Evolutionary conservation across 106 monocot species (phyloP).

Genomic region (Allium sativum): DNA sequence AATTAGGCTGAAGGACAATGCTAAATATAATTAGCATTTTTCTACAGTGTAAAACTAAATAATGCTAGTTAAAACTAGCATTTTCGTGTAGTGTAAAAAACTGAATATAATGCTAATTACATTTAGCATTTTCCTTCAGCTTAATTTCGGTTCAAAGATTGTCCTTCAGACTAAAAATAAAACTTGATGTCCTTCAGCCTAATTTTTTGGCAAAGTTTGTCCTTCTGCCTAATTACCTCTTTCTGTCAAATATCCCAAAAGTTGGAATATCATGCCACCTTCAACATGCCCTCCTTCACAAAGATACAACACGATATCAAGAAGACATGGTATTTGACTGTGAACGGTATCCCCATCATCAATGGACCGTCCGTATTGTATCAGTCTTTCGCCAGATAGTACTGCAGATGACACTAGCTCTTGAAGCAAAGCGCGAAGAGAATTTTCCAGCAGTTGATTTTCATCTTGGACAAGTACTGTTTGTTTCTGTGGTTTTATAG

Average conservation of each 20-base stretch:
- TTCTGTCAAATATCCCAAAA: constrained; percentile 94
- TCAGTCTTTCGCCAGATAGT: constrained; percentile 61
- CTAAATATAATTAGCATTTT: too few relatives aligned
- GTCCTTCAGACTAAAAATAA: too few relatives aligned
- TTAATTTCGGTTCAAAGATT: too few relatives aligned
- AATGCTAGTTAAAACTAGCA: too few relatives aligned
- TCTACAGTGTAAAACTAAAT: too few relatives aligned
- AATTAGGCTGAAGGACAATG: too few relatives aligned
- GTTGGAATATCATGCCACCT: constrained; percentile 99
- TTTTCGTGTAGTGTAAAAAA: too few relatives aligned
- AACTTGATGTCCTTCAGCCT: too few relatives aligned
- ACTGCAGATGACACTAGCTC: constrained; percentile 92
- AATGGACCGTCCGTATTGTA: constrained; percentile 61
- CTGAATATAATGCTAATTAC: too few relatives aligned
- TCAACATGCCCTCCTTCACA: constrained; percentile 96
- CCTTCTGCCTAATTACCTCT: too few relatives aligned
- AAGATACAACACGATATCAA: constrained; percentile 88
- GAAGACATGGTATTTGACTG: constrained; percentile 75
- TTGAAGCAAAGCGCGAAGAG: constrained; percentile 82
- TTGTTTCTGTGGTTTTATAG: constrained; percentile 93
- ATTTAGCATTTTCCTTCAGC: too few relatives aligned
- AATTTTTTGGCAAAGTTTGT: too few relatives aligned
- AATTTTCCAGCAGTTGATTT: constrained; percentile 91
- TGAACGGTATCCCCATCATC: constrained; percentile 38
- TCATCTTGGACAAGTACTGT: constrained; percentile 87